Percentiles rank a stretch among this genome's conserved stretches.
Conservation (phyloP, 2,329 filamentous ascomycete genomes). For the Bipolaris zeicola region DNA sequence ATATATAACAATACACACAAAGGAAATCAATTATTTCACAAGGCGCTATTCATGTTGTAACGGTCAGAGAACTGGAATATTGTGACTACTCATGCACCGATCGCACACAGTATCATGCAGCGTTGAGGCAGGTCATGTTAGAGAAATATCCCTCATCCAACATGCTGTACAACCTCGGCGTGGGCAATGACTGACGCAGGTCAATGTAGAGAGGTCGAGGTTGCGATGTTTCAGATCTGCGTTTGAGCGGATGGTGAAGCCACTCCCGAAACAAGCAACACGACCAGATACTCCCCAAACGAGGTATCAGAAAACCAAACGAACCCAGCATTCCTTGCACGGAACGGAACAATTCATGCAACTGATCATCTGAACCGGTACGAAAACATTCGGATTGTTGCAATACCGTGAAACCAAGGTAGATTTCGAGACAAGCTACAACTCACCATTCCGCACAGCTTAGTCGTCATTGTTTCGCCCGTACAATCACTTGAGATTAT, state of each 20-base stretch:
- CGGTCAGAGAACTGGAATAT: not conserved
- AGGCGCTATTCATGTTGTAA: not conserved
- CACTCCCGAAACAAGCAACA: conserved; percentile 29
- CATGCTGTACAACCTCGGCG: not conserved
- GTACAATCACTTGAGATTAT: not conserved
- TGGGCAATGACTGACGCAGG: not conserved
- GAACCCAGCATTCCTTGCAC: conserved; percentile 20
- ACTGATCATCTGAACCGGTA: conserved; percentile 1
- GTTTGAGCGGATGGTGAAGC: conserved; percentile 34
- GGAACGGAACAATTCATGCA: conserved; percentile 6
- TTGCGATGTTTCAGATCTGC: conserved; percentile 34
- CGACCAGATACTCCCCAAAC: conserved; percentile 13
- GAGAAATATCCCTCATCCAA: not conserved
- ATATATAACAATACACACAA: not conserved
- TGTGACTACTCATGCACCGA: not conserved
- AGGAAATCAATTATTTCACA: too few species aligned
- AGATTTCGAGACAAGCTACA: conserved; percentile 29
- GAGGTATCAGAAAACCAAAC: conserved; percentile 20
- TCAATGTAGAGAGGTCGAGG: conserved; percentile 5
- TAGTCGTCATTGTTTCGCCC: conserved; percentile 8
- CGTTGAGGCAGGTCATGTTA: conserved; percentile 1
- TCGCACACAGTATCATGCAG: not conserved
- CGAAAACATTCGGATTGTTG: conserved; percentile 5
- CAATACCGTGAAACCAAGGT: conserved; percentile 33
- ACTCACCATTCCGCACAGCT: conserved; percentile 22